A percentile compares a stretch with the other conserved stretches of the same genome.
Evolutionary conservation across 768 basidiomycete genomes (phyloP).

Genomic region (Pulveroboletus sp.): DNA sequence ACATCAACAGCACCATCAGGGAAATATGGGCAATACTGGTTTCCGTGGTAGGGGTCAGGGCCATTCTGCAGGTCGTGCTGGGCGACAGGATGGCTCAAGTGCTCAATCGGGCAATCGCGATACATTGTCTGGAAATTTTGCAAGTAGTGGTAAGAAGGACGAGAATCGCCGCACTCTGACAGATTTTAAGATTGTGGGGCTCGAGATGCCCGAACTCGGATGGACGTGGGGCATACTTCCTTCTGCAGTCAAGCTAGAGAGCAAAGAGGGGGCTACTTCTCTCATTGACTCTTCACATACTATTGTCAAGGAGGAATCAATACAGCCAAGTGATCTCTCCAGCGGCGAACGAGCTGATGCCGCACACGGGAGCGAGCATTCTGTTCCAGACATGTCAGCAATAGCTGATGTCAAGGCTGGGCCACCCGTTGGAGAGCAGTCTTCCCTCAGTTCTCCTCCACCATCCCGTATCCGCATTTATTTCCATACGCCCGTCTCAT

Average conservation of each 20-base stretch:
- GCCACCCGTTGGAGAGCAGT: constrained; percentile 24
- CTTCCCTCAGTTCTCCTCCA: constrained; percentile 39
- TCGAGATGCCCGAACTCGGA: constrained; percentile 74
- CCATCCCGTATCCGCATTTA: constrained; percentile 86
- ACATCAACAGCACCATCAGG: constrained; percentile 33
- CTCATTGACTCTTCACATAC: constrained; percentile 30
- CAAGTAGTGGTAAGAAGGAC: constrained; percentile 69
- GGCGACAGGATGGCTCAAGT: constrained; percentile 34
- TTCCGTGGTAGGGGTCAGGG: constrained; percentile 64
- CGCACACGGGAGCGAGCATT: constrained; percentile 18
- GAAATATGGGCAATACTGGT: constrained; percentile 35
- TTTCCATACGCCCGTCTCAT: constrained; percentile 84
- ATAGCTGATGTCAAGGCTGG: constrained; percentile 31
- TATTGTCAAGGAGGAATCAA: constrained; percentile 30
- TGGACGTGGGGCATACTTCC: constrained; percentile 84
- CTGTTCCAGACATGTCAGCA: constrained; percentile 25
- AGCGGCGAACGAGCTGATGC: constrained; percentile 18
- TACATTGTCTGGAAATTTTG: constrained; percentile 40
- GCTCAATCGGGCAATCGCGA: constrained; percentile 46
- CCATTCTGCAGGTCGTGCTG: constrained; percentile 38
- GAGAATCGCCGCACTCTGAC: constrained; percentile 90
- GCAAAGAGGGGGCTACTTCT: constrained; percentile 32
- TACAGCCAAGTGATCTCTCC: constrained; percentile 18
- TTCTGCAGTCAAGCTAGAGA: constrained; percentile 31
- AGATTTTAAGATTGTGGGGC: constrained; percentile 94